Percentiles rank a stretch among this genome's conserved stretches.
Conservation (phyloP, 495 filamentous ascomycete species). For the Penicillium silybi region DNA sequence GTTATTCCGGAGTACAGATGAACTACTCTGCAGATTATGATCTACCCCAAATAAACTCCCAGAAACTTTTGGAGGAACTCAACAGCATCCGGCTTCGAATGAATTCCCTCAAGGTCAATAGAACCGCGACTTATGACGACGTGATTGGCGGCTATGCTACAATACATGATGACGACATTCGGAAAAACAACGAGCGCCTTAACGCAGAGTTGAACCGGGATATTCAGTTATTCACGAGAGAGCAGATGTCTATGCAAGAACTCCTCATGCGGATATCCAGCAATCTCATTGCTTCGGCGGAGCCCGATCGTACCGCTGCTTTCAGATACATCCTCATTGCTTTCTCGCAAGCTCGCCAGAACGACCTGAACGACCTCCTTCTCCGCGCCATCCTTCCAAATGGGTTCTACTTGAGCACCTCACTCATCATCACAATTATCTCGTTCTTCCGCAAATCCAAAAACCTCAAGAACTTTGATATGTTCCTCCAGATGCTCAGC, state of each 20-base stretch:
- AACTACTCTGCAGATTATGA: slow-evolving; percentile 27
- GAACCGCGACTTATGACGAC: slow-evolving; percentile 24
- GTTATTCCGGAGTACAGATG: slow-evolving; percentile 35
- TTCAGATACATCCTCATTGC: slow-evolving; percentile 34
- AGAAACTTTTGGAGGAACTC: slow-evolving; percentile 32
- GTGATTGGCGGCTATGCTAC: slow-evolving; percentile 19
- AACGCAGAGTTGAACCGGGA: slow-evolving; percentile 31
- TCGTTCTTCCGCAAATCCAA: slow-evolving; percentile 40
- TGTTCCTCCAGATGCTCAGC: slow-evolving; percentile 39
- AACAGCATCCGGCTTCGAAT: slow-evolving; percentile 31
- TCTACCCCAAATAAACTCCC: slow-evolving; percentile 27
- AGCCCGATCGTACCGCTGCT: slow-evolving; percentile 35
- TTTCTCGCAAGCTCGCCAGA: slow-evolving; percentile 40
- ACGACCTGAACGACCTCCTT: slow-evolving; percentile 38
- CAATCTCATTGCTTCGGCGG: slow-evolving; percentile 30
- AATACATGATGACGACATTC: slow-evolving; percentile 8
- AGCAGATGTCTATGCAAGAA: slow-evolving; percentile 35
- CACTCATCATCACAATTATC: slow-evolving; percentile 36
- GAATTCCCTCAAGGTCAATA: slow-evolving; percentile 19
- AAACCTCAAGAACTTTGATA: slow-evolving; percentile 41
- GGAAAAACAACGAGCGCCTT: slow-evolving; percentile 17
- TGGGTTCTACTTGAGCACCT: slow-evolving; percentile 32
- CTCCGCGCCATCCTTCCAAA: slow-evolving; percentile 39
- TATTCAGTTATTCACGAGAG: slow-evolving; percentile 25
- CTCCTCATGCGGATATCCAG: slow-evolving; percentile 33